Evolutionary conservation across 805 yeast genomes (phyloP).

Genomic region (Sungouiella blattae): DNA sequence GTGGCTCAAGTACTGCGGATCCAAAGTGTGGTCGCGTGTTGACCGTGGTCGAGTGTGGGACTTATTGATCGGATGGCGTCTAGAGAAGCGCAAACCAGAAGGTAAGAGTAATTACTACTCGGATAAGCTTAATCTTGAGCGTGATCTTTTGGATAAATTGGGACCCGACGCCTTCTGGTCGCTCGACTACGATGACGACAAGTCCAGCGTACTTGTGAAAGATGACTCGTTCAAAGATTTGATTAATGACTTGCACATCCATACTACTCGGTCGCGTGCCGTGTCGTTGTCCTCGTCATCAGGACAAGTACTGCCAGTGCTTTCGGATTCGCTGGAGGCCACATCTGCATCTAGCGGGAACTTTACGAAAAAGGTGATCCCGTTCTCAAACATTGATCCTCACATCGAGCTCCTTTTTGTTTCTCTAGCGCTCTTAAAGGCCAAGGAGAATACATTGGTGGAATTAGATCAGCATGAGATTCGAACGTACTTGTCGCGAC

Average conservation of each 20-base stretch:
- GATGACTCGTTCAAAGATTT: conserved; percentile 30
- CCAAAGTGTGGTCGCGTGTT: conserved; percentile 74
- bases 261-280: no score
- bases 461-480: conserved; percentile 92
- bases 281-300: conserved; percentile 11
- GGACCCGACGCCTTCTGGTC: conserved; percentile 70
- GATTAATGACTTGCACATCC: conserved; percentile 23
- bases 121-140: conserved; percentile 26
- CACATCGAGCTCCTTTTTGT: conserved; percentile 75
- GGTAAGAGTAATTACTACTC: conserved; percentile 26
- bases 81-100: conserved; percentile 26
- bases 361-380: conserved; percentile 24
- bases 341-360: conserved; percentile 2
- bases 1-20: conserved; percentile 93
- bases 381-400: conserved; percentile 63
- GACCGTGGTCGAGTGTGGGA: conserved; percentile 94
- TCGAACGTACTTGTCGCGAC: conserved; percentile 64
- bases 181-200: conserved; percentile 14
- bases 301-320: conserved; percentile 5
- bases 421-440: conserved; percentile 73
- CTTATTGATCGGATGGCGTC: conserved; percentile 72
- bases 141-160: conserved; percentile 29
- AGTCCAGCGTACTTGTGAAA: conserved; percentile 3
- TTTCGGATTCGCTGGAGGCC: conserved; percentile 9
- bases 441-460: conserved; percentile 70